Base-by-base conservation (phyloP, 345 rosid species). In the Cardiospermum halicacabum region DNA sequence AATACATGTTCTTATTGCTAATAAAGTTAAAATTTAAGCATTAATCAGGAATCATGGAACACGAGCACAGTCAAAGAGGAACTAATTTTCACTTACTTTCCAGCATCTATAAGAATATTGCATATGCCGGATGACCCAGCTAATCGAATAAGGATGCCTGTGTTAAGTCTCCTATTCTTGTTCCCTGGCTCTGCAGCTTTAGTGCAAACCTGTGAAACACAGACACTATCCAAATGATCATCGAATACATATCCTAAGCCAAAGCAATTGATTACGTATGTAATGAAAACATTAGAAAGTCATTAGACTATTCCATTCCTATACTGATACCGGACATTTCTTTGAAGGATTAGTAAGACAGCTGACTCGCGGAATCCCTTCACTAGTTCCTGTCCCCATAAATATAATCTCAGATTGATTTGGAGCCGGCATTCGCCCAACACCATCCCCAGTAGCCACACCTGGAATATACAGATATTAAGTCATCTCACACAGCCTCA, bases 281-380 rank as follows among this genome's bases (percentile, higher is more conserved):
- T 24, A 42, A 53, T 18, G 28, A 45, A 10, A 25, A 37, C 25
- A 55, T 11, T 18, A 24, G 12, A 24, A 26, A 15, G 25, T 53
- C 30, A 11, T 58, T 42, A 12, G 45, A 64, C 53, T 13, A 15
- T 28, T 43, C 40, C 42, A 15, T 28, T 43, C 40, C 42, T 1
- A 56, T 64, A 21, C 40, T 49, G 64, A 64, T 92, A 92, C 98
- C 78, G 71, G 81, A 72, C 98, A 89, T 74, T 75, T 86, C 85
- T 89, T 82, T 56, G 69, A 45, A 70, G 93, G 80, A 83, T 88
- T 80, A 36, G 96, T 89, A 34, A 88, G 81, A 81, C 98, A 92
- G 85, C 98, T 89, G 21, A 92, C 83, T 61, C 97, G 89, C 22
- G 97, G 96, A 69, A 92, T 86, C 72, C 97, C 97, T 85, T 92